Base-by-base conservation (phyloP, 148 eudicot species). In the Rhododendron griersonianum region DNA sequence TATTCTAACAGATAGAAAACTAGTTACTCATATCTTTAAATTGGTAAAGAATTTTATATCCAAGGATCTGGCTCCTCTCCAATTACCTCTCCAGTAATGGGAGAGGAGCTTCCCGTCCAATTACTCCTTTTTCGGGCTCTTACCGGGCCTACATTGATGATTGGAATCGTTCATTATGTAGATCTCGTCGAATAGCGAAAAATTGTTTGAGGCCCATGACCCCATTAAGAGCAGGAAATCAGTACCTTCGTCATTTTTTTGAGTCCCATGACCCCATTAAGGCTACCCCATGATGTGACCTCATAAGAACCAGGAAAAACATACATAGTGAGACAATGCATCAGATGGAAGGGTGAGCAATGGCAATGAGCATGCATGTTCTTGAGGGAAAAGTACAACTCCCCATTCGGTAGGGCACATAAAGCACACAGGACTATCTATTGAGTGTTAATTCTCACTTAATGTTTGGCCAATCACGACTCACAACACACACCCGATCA, bases 231-330 rank as follows among this genome's bases (percentile, higher is more conserved):
- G 23, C 51, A 77, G 28, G 13, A 39, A 77, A 77, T 77, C 80
- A 77, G 25, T 23, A 18, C 7, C n/a, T 30, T 77, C 45, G 18
- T 47, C 45, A 48, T 21, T 9, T 9, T 77, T 74, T 37, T 77
- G 28, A 77, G 48, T 30, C 51, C 50, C 51, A 41, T 77, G 80
- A 71, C 50, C 48, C 80, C 80, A 23, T 39, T 44, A 19, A 39
- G 50, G 51, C 51, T 77, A 41, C 80, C 51, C 80, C 80, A 77
- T 77, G 80, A 77, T 7, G 80, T 44, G 80, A 77, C 80, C 15
- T 76, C 11, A 37, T 76, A 16, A 14, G 50, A 39, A 76, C 21
- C 45, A 37, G n/a, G 48, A 39, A 76, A 19, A 16, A 18, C 25
- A 76, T 8, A 33, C 28, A 76, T 19, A 19, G 8, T 37, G 8